phyloP scores from a whole-genome alignment of 768 basidiomycete species.

The Tricholoma furcatifolium region DNA sequence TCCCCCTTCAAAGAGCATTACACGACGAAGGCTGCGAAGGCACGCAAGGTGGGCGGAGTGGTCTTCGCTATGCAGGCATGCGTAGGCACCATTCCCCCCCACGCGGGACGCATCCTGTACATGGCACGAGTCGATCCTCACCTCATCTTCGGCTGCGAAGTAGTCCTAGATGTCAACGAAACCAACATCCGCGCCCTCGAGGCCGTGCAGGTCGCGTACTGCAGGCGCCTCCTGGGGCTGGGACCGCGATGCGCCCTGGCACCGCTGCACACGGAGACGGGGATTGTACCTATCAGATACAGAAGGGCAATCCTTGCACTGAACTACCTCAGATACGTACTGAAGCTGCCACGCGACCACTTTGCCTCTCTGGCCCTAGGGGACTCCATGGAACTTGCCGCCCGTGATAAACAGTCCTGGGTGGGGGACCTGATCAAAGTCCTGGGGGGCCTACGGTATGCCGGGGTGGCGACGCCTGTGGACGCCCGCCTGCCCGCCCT shows the following conservation, averaged over 20 bases:
- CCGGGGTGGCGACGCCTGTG: not conserved
- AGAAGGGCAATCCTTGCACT: not conserved
- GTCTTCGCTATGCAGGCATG: too few relatives aligned
- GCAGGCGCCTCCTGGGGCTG: too few relatives aligned
- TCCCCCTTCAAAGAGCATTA: not conserved
- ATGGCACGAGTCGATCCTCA: too few relatives aligned
- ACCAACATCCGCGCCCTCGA: too few relatives aligned
- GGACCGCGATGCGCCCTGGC: too few relatives aligned
- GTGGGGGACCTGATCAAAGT: not conserved
- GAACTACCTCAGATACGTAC: not conserved
- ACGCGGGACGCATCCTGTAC: too few relatives aligned
- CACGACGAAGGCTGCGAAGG: not conserved
- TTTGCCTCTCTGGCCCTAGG: not conserved
- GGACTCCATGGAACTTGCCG: not conserved
- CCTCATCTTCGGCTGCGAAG: not conserved
- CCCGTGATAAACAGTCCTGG: not conserved
- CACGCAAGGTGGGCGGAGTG: too few relatives aligned
- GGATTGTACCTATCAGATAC: not conserved
- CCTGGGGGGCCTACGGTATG: not conserved
- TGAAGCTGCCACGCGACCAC: not conserved
- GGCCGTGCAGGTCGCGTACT: too few relatives aligned
- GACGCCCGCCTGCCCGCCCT: not conserved
- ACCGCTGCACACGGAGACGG: too few relatives aligned
- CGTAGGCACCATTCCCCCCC: too few relatives aligned
- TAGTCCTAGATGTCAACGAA: not conserved